Evolutionary conservation across 495 filamentous ascomycete species (phyloP), one percentile per base, ranked within the genome.

Genomic region (Stereocaulon alpinum): DNA sequence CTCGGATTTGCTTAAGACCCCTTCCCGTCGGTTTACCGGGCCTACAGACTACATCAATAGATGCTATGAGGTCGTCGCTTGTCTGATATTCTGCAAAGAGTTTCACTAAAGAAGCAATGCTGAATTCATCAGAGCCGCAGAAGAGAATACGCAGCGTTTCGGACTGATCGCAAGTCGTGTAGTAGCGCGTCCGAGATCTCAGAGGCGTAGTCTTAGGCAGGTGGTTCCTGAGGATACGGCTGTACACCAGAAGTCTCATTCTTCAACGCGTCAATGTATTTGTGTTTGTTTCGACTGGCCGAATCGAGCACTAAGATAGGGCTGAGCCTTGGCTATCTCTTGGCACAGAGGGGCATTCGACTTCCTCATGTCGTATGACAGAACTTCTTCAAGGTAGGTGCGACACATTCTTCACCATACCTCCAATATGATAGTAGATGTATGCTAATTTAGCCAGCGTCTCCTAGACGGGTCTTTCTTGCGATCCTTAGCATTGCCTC

Each of bases 121-220:
- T 96, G 72, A 96, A 95, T 6, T 86, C 77, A 68, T 98, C 93
- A 12, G 94, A 94, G 29, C 93, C 93, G 70, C 91, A 97, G 73
- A 96, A 98, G 18, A 98, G 82, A 52, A 98, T 89, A n/a, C 86
- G 80, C 30, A 98, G 77, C 2, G 89, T 89, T 29, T 84, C 79
- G 63, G 72, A 69, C 20, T 71, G 53, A 51, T 70, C 73, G 40
- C 70, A 73, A 1, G 71, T 63, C 40, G 44, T 27, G 54, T 34
- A 61, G 5, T 15, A 11, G 4, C 56, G 56, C 29, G 4, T 6
- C 7, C 20, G 45, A 50, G n/a, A 12, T 10, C 17, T n/a, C 30
- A 29, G 34, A 14, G 6, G 9, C 30, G 30, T 17, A 18, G 20
- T n/a, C 9, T 34, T 37, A 9, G 49, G 49, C 30, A 20, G 9